phyloP scores from a whole-genome alignment of 2,329 filamentous ascomycete species.

The Hypoxylon sp. region DNA sequence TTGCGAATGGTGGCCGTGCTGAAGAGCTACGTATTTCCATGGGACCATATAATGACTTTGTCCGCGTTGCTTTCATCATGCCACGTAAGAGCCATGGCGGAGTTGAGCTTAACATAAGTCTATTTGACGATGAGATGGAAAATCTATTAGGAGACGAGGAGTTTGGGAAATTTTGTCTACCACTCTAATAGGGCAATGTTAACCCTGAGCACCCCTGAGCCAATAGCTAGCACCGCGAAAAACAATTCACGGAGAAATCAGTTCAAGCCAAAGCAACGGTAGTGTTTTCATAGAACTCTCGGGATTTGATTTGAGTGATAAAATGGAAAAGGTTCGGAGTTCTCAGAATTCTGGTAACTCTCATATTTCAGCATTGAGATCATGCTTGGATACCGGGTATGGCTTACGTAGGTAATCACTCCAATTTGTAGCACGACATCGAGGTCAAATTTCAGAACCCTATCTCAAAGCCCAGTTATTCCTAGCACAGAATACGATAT shows the following conservation, averaged over 20 bases:
- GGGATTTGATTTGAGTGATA: no score
- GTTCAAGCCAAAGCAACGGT: background rate
- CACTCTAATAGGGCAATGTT: background rate
- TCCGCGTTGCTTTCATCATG: slow-evolving; percentile 3
- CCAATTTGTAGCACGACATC: no score
- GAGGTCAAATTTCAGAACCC: no score
- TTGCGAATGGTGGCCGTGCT: background rate
- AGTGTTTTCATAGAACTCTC: background rate
- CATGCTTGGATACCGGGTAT: background rate
- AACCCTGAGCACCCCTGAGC: background rate
- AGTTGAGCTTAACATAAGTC: slow-evolving; percentile 36
- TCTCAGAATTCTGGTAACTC: no score
- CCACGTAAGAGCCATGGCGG: slow-evolving; percentile 33
- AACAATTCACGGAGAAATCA: background rate
- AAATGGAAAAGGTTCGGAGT: no score
- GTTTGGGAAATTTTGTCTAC: slow-evolving; percentile 8
- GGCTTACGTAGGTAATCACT: no score
- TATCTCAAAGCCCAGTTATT: background rate
- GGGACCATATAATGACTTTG: background rate
- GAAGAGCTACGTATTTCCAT: background rate
- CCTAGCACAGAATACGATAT: background rate
- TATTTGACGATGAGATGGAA: slow-evolving; percentile 42
- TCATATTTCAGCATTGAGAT: no score
- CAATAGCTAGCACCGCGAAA: background rate
- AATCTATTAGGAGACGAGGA: slow-evolving; percentile 27